Evolutionary conservation across 805 yeast genomes (phyloP).

Genomic region (Cyberlindnera suaveolens): DNA sequence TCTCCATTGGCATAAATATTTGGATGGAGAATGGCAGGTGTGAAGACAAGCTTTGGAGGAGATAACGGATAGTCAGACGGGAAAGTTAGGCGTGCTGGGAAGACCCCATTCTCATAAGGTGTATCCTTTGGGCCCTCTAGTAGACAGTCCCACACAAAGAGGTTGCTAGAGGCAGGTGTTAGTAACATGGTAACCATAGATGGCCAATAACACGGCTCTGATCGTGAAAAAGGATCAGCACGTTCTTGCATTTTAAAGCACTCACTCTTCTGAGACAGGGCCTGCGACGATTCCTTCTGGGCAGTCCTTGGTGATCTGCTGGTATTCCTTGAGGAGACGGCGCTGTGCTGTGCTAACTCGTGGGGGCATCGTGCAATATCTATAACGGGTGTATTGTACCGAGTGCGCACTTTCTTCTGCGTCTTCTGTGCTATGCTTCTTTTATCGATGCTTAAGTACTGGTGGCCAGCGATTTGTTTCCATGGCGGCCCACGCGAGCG

Average conservation of each 20-base stretch:
- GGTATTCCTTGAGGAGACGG: conserved; percentile 81
- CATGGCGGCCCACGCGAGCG: too few species aligned
- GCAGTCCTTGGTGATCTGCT: conserved; percentile 76
- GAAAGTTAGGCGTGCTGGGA: conserved; percentile 65
- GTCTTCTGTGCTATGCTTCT: too few species aligned
- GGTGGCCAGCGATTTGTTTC: too few species aligned
- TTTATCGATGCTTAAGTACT: too few species aligned
- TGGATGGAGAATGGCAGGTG: conserved; percentile 86
- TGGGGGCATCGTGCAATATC: conserved; percentile 20
- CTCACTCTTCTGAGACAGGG: conserved; percentile 62
- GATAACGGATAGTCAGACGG: conserved; percentile 79
- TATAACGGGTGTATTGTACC: too few species aligned
- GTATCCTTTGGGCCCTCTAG: conserved; percentile 81
- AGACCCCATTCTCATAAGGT: conserved; percentile 83
- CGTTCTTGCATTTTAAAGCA: conserved; percentile 1
- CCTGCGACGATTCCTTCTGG: conserved; percentile 97
- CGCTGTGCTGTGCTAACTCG: conserved; percentile 65
- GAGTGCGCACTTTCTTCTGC: too few species aligned
- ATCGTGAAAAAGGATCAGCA: too few species aligned
- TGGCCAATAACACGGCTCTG: too few species aligned
- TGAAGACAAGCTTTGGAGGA: conserved; percentile 72
- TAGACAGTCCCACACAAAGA: conserved; percentile 79
- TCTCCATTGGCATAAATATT: conserved; percentile 92
- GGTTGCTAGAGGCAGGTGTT: conserved; percentile 28
- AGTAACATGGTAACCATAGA: background rate